Evolutionary conservation across 345 rosid species (phyloP).

Genomic region (Capsella bursapastoris): DNA sequence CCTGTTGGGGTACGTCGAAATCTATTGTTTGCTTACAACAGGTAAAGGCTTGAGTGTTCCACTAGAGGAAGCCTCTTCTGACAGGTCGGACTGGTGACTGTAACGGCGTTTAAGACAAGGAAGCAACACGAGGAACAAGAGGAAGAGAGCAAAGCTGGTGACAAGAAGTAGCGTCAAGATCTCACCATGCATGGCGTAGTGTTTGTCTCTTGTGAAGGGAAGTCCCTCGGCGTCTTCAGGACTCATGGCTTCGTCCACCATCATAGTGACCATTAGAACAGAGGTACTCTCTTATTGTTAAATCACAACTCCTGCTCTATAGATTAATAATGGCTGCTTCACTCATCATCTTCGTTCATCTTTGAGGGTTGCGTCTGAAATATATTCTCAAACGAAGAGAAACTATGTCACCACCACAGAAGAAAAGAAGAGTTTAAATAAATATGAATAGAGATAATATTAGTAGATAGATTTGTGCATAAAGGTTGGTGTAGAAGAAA

Average conservation of each 20-base stretch:
- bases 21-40: conserved; percentile 20
- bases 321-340: neutral
- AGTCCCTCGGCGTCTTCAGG: conserved; percentile 39
- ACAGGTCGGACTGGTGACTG: conserved; percentile 35
- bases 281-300: conserved; percentile 19
- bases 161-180: conserved; percentile 47
- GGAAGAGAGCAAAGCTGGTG: conserved; percentile 47
- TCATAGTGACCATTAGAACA: conserved; percentile 25
- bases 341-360: neutral
- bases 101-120: conserved; percentile 51
- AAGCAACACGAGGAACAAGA: conserved; percentile 45
- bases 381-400: neutral
- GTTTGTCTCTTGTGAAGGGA: conserved; percentile 44
- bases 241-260: conserved; percentile 36
- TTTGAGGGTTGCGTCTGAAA: neutral
- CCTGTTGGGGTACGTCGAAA: conserved; percentile 14
- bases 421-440: neutral
- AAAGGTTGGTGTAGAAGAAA: conserved; percentile 19
- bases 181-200: conserved; percentile 56
- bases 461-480: conserved; percentile 3
- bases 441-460: neutral
- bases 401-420: conserved; percentile 18
- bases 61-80: conserved; percentile 28
- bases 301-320: neutral
- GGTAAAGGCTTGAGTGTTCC: conserved; percentile 33